Percentiles rank a stretch among this genome's conserved stretches.
Conservation (phyloP, 768 basidiomycete genomes). For the Lanmaoa rubissima region DNA sequence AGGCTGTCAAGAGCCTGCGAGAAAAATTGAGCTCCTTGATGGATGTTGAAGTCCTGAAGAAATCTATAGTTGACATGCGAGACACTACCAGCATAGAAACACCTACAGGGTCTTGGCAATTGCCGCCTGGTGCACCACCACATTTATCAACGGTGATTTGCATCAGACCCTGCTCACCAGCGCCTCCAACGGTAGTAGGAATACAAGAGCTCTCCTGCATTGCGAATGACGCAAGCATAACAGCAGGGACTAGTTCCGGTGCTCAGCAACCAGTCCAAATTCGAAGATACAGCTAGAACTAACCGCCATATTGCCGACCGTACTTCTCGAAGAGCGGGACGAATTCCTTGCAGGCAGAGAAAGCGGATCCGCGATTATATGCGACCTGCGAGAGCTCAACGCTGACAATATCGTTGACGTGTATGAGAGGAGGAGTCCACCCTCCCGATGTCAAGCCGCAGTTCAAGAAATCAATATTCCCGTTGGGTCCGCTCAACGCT, state of each 20-base stretch:
- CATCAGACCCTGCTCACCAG: slow-evolving; percentile 85
- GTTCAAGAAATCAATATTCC: slow-evolving; percentile 72
- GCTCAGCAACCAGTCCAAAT: not conserved
- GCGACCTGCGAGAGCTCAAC: slow-evolving; percentile 48
- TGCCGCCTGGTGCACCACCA: slow-evolving; percentile 44
- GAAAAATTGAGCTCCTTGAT: slow-evolving; percentile 63
- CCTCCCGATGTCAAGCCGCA: slow-evolving; percentile 64
- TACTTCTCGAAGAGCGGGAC: slow-evolving; percentile 59
- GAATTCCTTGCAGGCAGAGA: slow-evolving; percentile 54
- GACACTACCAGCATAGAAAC: not conserved
- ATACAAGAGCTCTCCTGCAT: slow-evolving; percentile 87
- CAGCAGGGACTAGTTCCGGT: slow-evolving; percentile 54
- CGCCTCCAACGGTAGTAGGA: slow-evolving; percentile 62
- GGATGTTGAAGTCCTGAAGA: slow-evolving; percentile 66
- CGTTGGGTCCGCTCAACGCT: slow-evolving; percentile 59
- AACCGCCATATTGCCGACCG: slow-evolving; percentile 43
- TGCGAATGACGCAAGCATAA: slow-evolving; percentile 81
- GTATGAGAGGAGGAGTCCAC: slow-evolving; percentile 72
- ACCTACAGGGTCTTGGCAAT: slow-evolving; percentile 42
- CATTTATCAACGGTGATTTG: slow-evolving; percentile 83
- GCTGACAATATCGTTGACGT: slow-evolving; percentile 48
- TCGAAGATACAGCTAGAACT: slow-evolving; percentile 17
- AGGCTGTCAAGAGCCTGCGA: slow-evolving; percentile 41
- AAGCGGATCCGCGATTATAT: slow-evolving; percentile 49
- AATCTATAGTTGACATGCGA: not conserved